Base-by-base conservation (phyloP, 257 asterid genomes). In the Solanum sejunctum region DNA sequence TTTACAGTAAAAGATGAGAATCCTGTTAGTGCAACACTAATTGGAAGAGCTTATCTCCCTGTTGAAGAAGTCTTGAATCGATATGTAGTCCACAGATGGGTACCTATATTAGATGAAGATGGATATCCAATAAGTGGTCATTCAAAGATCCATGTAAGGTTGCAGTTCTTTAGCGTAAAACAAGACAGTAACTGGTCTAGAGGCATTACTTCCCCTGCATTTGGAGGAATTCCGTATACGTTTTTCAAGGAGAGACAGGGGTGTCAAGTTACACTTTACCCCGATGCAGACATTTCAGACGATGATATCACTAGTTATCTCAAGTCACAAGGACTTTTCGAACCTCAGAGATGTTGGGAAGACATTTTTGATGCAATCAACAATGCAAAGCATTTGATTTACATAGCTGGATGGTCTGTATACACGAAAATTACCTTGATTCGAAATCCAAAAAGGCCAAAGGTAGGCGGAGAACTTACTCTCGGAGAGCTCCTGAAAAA, bases 321-420 rank as follows among this genome's bases (percentile, higher is more conserved):
- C 7, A 66, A 71, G 12, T 71, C 91, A 5, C 49, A 80, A 7
- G 91, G 89, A 75, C 79, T 69, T 54, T 89, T 85, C 17, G 86
- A 90, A 54, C 93, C 94, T 10, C 89, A 85, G 6, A 90, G 95
- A 81, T 96, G 98, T 49, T 94, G 98, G 98, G 98, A 93, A 61
- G 99, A 96, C 49, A 88, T 96, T 0, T 94, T 93, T 28, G 91
- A 93, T 55, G 97, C 97, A 0, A 93, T 96, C 28, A 78, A 1
- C 21, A 83, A 85, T 26, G 99, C 99, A 11, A 84, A 85, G 15
- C 95, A 92, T 87, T 87, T 96, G 85, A 91, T 96, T 39, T 96
- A 96, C 88, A 90, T 96, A 10, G 86, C 97, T 0, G 99, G 99
- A 1, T 96, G 99, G 99, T 93, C 98, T 0, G 90, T 96, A 18